Conservation (phyloP, 768 basidiomycete genomes). For the Candolleomyces efflorescens region DNA sequence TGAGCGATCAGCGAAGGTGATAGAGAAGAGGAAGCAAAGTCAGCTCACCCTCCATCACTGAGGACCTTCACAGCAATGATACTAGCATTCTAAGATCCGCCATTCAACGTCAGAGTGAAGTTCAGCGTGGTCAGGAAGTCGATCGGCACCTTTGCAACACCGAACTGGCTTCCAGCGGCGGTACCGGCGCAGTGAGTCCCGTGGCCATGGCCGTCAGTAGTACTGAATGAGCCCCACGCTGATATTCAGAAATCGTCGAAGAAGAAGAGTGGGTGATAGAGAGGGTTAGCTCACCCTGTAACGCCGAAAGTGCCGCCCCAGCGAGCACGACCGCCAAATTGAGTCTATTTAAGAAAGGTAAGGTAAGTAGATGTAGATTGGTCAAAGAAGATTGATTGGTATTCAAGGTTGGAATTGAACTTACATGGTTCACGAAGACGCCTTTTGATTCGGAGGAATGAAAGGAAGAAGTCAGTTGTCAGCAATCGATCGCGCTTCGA, state of each 20-base stretch:
- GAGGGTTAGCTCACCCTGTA: constrained; percentile 13
- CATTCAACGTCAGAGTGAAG: neutral
- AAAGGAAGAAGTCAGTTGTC: neutral
- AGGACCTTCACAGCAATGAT: constrained; percentile 41
- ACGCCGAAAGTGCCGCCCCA: constrained; percentile 33
- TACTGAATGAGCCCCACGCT: neutral
- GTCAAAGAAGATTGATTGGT: neutral
- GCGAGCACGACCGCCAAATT: constrained; percentile 35
- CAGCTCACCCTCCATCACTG: constrained; percentile 15
- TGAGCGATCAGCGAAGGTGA: neutral
- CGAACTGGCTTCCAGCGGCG: constrained; percentile 20
- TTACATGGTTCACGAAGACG: neutral
- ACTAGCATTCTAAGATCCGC: constrained; percentile 17
- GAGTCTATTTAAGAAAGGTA: constrained; percentile 13
- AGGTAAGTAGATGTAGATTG: neutral
- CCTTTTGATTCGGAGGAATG: no score
- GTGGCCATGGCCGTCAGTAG: constrained; percentile 35
- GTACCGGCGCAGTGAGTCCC: constrained; percentile 31
- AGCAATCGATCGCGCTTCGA: neutral
- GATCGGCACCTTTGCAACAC: constrained; percentile 14
- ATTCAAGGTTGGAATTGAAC: neutral
- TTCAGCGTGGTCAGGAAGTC: neutral
- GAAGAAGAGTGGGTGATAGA: neutral
- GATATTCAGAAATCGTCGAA: neutral
- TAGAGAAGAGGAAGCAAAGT: no score